Percentiles rank a stretch among this genome's conserved stretches.
Evolutionary conservation across 2,329 filamentous ascomycete species (phyloP).

Genomic region (Cercospora nicotianae): DNA sequence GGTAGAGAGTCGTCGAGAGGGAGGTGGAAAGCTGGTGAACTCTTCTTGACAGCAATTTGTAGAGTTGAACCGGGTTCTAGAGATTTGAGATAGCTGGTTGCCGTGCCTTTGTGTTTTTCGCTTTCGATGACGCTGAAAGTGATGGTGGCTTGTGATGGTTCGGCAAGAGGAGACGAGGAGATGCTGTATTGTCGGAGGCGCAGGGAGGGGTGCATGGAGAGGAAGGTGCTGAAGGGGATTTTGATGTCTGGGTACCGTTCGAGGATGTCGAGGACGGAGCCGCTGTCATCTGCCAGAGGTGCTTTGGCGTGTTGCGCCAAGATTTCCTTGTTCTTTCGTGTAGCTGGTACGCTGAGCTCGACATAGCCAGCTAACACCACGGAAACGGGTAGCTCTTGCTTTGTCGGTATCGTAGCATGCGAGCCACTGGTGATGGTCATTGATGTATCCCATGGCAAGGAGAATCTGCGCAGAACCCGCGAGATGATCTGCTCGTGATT

Average conservation of each 20-base stretch:
- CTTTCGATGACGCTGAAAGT: constrained; percentile 44
- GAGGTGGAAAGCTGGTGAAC: constrained; percentile 50
- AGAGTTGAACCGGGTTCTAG: constrained; percentile 56
- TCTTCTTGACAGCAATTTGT: constrained; percentile 38
- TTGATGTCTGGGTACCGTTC: constrained; percentile 59
- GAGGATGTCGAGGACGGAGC: constrained; percentile 67
- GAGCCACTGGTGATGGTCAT: constrained; percentile 48
- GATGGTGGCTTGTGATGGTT: constrained; percentile 39
- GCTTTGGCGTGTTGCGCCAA: constrained; percentile 48
- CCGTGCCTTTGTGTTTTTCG: constrained; percentile 37
- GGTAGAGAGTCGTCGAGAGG: constrained; percentile 46
- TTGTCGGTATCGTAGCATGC: constrained; percentile 64
- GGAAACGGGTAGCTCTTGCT: constrained; percentile 58
- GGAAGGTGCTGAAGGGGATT: constrained; percentile 64
- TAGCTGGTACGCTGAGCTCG: constrained; percentile 69
- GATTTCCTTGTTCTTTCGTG: constrained; percentile 33
- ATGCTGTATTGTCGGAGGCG: constrained; percentile 43
- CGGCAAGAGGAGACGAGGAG: constrained; percentile 39
- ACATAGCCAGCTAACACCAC: constrained; percentile 68
- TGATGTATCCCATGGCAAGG: constrained; percentile 64
- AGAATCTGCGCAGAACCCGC: constrained; percentile 63
- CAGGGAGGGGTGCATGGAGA: constrained; percentile 72
- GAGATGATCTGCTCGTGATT: constrained; percentile 63
- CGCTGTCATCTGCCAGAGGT: constrained; percentile 52
- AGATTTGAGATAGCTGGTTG: constrained; percentile 44